Conservation (phyloP, 2,329 filamentous ascomycete species). For the Lomentospora prolificans region DNA sequence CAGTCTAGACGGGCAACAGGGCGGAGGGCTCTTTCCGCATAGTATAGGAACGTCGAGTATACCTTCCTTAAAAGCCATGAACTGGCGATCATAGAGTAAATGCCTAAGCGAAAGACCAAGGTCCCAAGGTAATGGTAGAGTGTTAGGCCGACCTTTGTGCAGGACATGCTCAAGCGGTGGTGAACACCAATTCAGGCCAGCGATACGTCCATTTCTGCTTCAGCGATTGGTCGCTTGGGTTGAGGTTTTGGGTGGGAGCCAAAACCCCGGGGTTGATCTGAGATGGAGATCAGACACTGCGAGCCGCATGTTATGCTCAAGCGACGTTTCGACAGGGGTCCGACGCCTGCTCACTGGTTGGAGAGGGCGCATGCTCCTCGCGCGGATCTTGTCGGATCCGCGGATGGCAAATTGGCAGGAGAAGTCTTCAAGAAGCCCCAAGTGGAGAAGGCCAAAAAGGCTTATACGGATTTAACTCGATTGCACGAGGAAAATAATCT, state of each 20-base stretch:
- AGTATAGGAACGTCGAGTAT: not conserved
- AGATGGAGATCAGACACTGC: not conserved
- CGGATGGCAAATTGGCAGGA: not conserved
- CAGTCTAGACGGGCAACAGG: not conserved
- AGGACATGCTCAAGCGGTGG: not conserved
- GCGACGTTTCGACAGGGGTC: constrained; percentile 1
- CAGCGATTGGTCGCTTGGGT: not conserved
- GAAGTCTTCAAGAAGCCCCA: not conserved
- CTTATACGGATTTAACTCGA: not conserved
- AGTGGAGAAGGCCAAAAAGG: not conserved
- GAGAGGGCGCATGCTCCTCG: not conserved
- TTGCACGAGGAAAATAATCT: not conserved
- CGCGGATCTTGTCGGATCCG: not conserved
- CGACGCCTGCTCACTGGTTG: not conserved
- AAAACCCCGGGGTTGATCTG: not conserved
- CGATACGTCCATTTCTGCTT: too few relatives aligned
- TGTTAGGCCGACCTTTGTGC: not conserved
- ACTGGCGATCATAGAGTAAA: not conserved
- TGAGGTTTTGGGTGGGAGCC: not conserved
- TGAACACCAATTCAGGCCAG: too few relatives aligned
- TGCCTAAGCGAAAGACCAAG: not conserved
- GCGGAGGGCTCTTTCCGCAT: not conserved
- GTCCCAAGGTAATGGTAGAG: not conserved
- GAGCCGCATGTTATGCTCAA: not conserved
- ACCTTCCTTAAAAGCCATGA: too few relatives aligned